Conservation (phyloP, 2,329 filamentous ascomycete species). For the Cordyceps fumosorosea region DNA sequence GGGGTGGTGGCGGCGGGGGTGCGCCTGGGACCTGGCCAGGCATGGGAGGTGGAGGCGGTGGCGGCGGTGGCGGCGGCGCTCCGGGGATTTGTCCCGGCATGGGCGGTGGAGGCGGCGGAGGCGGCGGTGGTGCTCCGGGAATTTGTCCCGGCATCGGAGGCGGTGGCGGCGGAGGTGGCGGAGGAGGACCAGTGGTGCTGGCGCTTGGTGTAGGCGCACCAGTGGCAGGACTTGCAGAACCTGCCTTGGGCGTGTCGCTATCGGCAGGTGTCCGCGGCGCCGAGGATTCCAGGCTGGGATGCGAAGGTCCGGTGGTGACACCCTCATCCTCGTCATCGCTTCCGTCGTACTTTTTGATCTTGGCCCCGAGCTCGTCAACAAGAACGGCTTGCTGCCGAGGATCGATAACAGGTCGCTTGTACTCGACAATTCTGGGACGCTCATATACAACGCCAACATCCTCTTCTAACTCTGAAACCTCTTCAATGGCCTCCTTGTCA, state of each 20-base stretch:
- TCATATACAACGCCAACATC: constrained; percentile 62
- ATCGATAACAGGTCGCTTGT: constrained; percentile 62
- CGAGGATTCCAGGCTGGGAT: constrained; percentile 66
- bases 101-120: constrained; percentile 35
- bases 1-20: constrained; percentile 29
- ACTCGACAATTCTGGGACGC: constrained; percentile 72
- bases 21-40: constrained; percentile 23
- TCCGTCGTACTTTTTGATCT: constrained; percentile 65
- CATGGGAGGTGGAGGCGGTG: constrained; percentile 35
- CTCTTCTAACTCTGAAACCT: constrained; percentile 44
- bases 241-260: constrained; percentile 50
- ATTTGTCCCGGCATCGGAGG: constrained; percentile 30
- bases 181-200: constrained; percentile 30
- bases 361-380: constrained; percentile 65
- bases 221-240: constrained; percentile 40
- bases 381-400: constrained; percentile 61
- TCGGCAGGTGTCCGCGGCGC: constrained; percentile 62
- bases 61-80: constrained; percentile 30
- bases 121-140: constrained; percentile 28
- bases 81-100: constrained; percentile 23
- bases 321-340: constrained; percentile 67
- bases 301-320: constrained; percentile 66
- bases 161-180: constrained; percentile 41
- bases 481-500: constrained; percentile 35
- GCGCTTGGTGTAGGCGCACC: constrained; percentile 24